These are phyloP conservation scores for Laetiporus sulphureus DNA, from an alignment of 1,284 basidiomycete species.

Conservation along the genomic window DNA sequence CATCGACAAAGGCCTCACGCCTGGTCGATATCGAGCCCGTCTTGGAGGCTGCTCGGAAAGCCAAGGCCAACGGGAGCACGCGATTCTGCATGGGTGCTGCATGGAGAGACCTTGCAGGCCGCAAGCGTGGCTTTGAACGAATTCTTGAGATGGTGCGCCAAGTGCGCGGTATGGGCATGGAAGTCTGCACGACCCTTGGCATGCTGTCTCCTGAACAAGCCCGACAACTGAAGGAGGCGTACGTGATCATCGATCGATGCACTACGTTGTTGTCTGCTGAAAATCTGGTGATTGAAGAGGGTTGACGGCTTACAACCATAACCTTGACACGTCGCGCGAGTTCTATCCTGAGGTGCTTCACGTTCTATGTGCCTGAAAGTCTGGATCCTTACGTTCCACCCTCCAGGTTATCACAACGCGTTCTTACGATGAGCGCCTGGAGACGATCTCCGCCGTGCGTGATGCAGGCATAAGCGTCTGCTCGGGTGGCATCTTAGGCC, in stretches of 20 bases:
- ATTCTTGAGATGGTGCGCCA: conserved; percentile 92
- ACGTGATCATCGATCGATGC: too few species aligned
- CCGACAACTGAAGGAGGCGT: conserved; percentile 90
- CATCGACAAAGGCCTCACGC: conserved; percentile 83
- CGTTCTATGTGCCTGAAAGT: background rate
- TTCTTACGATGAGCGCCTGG: conserved; percentile 89
- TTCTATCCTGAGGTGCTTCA: conserved; percentile 83
- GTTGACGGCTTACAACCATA: conserved; percentile 97
- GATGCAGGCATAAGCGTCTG: conserved; percentile 97
- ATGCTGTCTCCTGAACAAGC: conserved; percentile 96
- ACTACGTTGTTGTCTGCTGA: too few species aligned
- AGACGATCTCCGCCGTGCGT: conserved; percentile 86
- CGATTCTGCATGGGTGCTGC: conserved; percentile 99
- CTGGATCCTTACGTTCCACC: background rate
- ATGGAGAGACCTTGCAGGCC: conserved; percentile 94
- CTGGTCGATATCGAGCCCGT: conserved; percentile 92
- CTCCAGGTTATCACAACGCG: conserved; percentile 88
- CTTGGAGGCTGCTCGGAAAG: conserved; percentile 83
- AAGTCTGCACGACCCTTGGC: conserved; percentile 97
- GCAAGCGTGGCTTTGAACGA: conserved; percentile 91
- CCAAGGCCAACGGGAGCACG: conserved; percentile 94
- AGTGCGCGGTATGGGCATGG: conserved; percentile 88
- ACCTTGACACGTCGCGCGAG: conserved; percentile 96
- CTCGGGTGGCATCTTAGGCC: conserved; percentile 92
- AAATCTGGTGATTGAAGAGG: too few species aligned